phyloP scores from a whole-genome alignment of 1,284 basidiomycete species.

The Ustilago esculenta region DNA sequence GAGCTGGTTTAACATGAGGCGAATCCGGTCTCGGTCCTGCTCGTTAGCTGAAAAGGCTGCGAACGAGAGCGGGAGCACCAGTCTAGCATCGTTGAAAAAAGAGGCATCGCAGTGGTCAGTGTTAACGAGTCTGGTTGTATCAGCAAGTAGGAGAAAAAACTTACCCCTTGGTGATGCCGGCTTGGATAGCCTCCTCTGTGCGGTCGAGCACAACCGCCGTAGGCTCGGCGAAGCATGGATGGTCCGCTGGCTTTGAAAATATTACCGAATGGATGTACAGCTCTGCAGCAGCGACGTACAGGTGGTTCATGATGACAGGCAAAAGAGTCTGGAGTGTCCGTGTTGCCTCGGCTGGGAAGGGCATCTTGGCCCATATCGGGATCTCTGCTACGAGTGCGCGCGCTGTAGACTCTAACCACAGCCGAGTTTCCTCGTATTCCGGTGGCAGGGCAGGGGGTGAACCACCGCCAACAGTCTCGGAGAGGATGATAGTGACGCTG shows the following conservation, averaged over 20 bases:
- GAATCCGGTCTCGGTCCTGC: slow-evolving; percentile 33
- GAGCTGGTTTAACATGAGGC: slow-evolving; percentile 35
- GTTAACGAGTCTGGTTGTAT: too few species aligned
- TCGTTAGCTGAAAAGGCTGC: slow-evolving; percentile 32
- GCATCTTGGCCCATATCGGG: slow-evolving; percentile 40
- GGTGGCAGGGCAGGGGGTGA: slow-evolving; percentile 30
- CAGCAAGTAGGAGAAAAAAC: neutral
- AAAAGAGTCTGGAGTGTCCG: slow-evolving; percentile 27
- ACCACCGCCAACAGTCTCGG: slow-evolving; percentile 23
- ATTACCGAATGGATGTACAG: slow-evolving; percentile 48
- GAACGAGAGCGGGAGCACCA: slow-evolving; percentile 37
- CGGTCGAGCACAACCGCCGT: slow-evolving; percentile 35
- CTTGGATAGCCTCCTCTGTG: slow-evolving; percentile 39
- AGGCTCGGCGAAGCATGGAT: slow-evolving; percentile 33
- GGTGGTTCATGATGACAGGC: slow-evolving; percentile 40
- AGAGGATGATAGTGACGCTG: slow-evolving; percentile 36
- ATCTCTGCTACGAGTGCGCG: slow-evolving; percentile 39
- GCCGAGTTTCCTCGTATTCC: slow-evolving; percentile 42
- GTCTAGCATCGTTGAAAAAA: neutral
- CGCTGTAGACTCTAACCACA: slow-evolving; percentile 42
- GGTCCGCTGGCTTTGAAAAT: slow-evolving; percentile 41
- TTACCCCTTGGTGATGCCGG: slow-evolving; percentile 38
- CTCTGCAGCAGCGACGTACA: slow-evolving; percentile 42
- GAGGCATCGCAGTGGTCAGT: neutral
- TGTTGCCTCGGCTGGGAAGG: slow-evolving; percentile 30